These are phyloP conservation scores for Shiraia sp. DNA, from an alignment of 2,329 filamentous ascomycete genomes.

Conservation along the genomic window DNA sequence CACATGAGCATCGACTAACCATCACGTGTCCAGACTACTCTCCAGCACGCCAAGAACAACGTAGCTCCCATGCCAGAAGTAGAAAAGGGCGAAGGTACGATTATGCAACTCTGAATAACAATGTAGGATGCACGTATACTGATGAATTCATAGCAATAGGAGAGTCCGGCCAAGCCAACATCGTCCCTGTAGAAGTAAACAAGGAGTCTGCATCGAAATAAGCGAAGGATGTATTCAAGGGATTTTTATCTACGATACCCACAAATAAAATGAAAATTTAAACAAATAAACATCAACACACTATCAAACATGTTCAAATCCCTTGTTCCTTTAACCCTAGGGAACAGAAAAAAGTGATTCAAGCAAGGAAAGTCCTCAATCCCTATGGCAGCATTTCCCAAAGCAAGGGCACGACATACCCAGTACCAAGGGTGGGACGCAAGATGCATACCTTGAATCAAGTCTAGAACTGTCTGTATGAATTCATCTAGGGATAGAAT, in stretches of 20 bases:
- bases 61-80: conserved; percentile 43
- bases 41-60: conserved; percentile 45
- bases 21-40: conserved; percentile 19
- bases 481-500: too few species aligned
- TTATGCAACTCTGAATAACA: neutral
- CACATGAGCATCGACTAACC: neutral
- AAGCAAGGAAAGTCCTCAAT: too few species aligned
- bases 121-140: conserved; percentile 7
- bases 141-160: conserved; percentile 25
- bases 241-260: neutral
- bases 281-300: too few species aligned
- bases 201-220: neutral
- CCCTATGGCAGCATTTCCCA: too few species aligned
- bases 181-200: conserved; percentile 1
- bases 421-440: too few species aligned
- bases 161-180: conserved; percentile 24
- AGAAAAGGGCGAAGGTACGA: conserved; percentile 45
- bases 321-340: too few species aligned
- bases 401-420: too few species aligned
- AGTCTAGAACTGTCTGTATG: too few species aligned
- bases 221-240: neutral
- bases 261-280: too few species aligned
- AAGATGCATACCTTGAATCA: too few species aligned
- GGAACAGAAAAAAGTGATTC: too few species aligned
- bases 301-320: too few species aligned